Evolutionary conservation across 1,284 basidiomycete species (phyloP).

Genomic region (Ustilago tritici): DNA sequence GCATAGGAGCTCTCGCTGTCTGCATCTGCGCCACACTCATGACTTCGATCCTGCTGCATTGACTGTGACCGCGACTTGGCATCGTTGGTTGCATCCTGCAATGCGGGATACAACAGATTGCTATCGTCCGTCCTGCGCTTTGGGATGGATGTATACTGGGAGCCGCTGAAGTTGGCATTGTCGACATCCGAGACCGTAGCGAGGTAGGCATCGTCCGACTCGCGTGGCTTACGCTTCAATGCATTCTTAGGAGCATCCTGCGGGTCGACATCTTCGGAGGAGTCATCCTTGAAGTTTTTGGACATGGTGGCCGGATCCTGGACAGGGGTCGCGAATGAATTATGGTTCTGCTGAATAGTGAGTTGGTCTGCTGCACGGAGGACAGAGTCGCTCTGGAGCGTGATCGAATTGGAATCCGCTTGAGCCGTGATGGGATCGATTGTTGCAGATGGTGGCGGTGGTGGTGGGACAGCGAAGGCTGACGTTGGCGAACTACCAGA

Average conservation of each 20-base stretch:
- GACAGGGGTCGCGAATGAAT: conserved; percentile 11
- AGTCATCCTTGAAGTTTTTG: conserved; percentile 13
- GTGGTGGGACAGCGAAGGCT: background rate
- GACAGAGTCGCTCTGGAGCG: conserved; percentile 23
- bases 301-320: conserved; percentile 18
- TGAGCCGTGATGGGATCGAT: conserved; percentile 29
- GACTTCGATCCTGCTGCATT: conserved; percentile 15
- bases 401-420: conserved; percentile 17
- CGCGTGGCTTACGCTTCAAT: conserved; percentile 33
- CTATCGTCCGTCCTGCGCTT: conserved; percentile 20
- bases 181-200: background rate
- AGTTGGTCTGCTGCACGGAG: conserved; percentile 22
- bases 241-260: conserved; percentile 34
- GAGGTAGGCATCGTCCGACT: conserved; percentile 22
- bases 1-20: conserved; percentile 47
- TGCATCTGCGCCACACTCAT: conserved; percentile 49
- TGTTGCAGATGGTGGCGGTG: conserved; percentile 7
- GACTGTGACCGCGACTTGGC: conserved; percentile 10
- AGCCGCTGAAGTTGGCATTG: background rate
- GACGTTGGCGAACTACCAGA: background rate
- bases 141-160: conserved; percentile 12
- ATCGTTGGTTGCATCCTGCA: conserved; percentile 18
- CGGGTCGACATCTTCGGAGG: conserved; percentile 35
- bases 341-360: conserved; percentile 16
- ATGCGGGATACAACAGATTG: background rate